phyloP scores from a whole-genome alignment of 768 basidiomycete genomes.

The Hypsizygus marmoreus region DNA sequence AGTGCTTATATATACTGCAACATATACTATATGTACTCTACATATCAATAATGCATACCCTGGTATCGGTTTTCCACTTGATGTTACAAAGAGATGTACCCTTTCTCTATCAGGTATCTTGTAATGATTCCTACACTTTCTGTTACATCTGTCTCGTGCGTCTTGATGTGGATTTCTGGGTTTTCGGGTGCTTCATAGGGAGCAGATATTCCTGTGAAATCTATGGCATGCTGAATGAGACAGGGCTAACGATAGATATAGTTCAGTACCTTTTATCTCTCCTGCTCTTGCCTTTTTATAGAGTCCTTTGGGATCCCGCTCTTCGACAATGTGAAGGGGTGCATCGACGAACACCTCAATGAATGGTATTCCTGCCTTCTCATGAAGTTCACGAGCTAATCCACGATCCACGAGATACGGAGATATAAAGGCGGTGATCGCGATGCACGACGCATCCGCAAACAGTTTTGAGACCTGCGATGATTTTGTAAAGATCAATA shows the following conservation, averaged over 20 bases:
- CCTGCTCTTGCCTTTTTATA: slow-evolving; percentile 97
- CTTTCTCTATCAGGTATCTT: slow-evolving; percentile 72
- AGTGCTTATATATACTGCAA: too few relatives aligned
- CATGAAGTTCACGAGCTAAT: slow-evolving; percentile 81
- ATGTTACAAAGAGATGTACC: slow-evolving; percentile 44
- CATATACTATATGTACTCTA: too few relatives aligned
- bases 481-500: slow-evolving; percentile 7
- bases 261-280: slow-evolving; percentile 96
- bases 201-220: slow-evolving; percentile 97
- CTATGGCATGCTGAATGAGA: too few relatives aligned
- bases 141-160: slow-evolving; percentile 75
- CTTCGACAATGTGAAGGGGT: slow-evolving; percentile 83
- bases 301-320: slow-evolving; percentile 94
- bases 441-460: slow-evolving; percentile 81
- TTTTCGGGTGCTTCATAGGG: slow-evolving; percentile 88
- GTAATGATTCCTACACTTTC: slow-evolving; percentile 79
- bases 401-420: slow-evolving; percentile 91
- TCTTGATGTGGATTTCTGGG: slow-evolving; percentile 92
- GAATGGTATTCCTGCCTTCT: slow-evolving; percentile 72
- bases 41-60: too few relatives aligned
- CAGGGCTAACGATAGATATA: too few relatives aligned
- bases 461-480: slow-evolving; percentile 92
- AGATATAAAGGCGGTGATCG: slow-evolving; percentile 97
- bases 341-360: slow-evolving; percentile 96
- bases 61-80: too few relatives aligned